These are phyloP conservation scores for Oleoguttula mirabilis DNA, from an alignment of 495 filamentous ascomycete genomes.

Conservation along the genomic window DNA sequence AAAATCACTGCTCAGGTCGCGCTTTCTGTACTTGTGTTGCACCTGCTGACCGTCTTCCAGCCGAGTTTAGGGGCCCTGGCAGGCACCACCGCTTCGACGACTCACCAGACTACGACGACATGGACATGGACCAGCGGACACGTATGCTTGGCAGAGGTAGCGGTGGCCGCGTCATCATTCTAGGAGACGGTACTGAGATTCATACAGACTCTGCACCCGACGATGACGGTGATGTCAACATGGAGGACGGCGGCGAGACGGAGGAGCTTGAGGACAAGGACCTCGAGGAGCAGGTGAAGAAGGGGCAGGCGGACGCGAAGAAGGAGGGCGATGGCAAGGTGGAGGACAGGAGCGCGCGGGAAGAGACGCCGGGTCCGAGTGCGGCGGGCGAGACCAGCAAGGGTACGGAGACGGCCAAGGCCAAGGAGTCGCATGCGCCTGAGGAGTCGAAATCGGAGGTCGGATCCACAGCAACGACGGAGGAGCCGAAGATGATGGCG, in stretches of 20 bases:
- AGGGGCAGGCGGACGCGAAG: slow-evolving; percentile 21
- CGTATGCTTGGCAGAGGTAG: slow-evolving; percentile 44
- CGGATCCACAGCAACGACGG: neutral
- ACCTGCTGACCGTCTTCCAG: slow-evolving; percentile 37
- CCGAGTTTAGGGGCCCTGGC: slow-evolving; percentile 90
- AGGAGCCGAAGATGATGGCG: slow-evolving; percentile 7
- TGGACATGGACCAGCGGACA: slow-evolving; percentile 53
- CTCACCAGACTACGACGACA: slow-evolving; percentile 82
- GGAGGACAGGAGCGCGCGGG: slow-evolving; percentile 35
- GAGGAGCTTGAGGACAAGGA: slow-evolving; percentile 57
- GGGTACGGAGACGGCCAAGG: slow-evolving; percentile 20
- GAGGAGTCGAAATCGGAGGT: neutral
- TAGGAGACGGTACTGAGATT: slow-evolving; percentile 88
- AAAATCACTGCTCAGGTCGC: too few relatives aligned
- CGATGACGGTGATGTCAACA: slow-evolving; percentile 53
- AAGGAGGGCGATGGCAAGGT: slow-evolving; percentile 11
- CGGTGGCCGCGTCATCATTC: slow-evolving; percentile 74
- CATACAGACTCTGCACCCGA: slow-evolving; percentile 57
- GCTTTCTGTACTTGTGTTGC: too few relatives aligned
- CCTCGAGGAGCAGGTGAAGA: slow-evolving; percentile 43
- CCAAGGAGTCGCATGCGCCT: slow-evolving; percentile 25
- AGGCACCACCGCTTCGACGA: slow-evolving; percentile 86
- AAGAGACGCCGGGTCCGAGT: slow-evolving; percentile 39
- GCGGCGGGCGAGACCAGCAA: slow-evolving; percentile 7
- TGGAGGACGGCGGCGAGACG: slow-evolving; percentile 72